Base-by-base conservation (phyloP, 2,329 filamentous ascomycete species). In the Pseudogymnoascus sp. region DNA sequence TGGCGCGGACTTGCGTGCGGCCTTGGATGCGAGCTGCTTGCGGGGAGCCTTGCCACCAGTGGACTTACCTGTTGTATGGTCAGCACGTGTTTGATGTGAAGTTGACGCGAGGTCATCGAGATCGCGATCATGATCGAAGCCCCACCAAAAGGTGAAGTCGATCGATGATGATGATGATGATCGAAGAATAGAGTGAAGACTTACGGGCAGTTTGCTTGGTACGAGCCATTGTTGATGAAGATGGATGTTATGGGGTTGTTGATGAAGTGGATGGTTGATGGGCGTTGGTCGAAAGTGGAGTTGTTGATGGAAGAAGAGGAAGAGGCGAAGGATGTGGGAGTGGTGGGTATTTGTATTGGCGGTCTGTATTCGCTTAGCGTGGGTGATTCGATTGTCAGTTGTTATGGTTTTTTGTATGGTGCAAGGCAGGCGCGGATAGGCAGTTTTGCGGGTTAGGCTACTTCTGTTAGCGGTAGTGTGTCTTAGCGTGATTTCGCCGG, bases 21-120 rank as follows among this genome's bases (percentile, higher is more conserved):
- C 95, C 86, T 90, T 90, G 85, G 93, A 96, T 74, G 93, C 93
- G 76, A 97, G 92, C 87, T 97, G 93, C 91, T 99, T 99, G 81
- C 86, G 85, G 68, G 86, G 86, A 72, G 86, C 86, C 83, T 89
- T 89, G 83, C 86, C 86, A 86, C 86, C 86, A 73, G 86, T 89
- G 78, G 86, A 89, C 84, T 89, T 89, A 79, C 86, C 85, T 86
- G 74, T 77, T 65, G 51, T 62, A 18, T 61, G 66, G 67, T 73
- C 70, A 73, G 64, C 62, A 62, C 64, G 64, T 65, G 69, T 67
- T 61, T 61, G 62, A 54, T 31, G 51, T 64, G 65, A 66, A 64
- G 65, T 65, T 65, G 63, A 68, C 64, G 40, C 34, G 63, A 34
- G 31, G 57, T 18, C 37, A 45, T 71, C 37, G 37, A 5, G 67